Conservation (phyloP, 371 early-diverging fungal genomes). For the Phascolomyces articulosus region DNA sequence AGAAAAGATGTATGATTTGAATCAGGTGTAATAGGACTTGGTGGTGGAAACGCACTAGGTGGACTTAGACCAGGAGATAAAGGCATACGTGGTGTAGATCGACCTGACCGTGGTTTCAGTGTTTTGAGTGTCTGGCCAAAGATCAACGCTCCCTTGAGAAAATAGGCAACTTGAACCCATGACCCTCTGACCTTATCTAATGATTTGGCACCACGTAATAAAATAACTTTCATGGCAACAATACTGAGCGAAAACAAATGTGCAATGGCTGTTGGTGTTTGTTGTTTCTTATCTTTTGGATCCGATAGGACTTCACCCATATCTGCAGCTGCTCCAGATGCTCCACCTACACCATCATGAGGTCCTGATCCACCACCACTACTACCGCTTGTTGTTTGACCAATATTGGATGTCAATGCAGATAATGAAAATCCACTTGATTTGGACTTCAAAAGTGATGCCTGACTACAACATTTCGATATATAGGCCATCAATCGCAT, state of each 20-base stretch:
- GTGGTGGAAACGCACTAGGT: constrained; percentile 10
- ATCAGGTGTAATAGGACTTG: constrained; percentile 10
- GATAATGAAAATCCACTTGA: constrained; percentile 45
- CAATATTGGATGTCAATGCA: constrained; percentile 27
- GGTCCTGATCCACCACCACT: background rate
- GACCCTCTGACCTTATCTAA: constrained; percentile 46
- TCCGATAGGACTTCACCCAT: constrained; percentile 14
- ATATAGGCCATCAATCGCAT: constrained; percentile 39
- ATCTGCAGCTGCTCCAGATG: constrained; percentile 7
- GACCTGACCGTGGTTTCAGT: constrained; percentile 13
- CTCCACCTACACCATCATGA: too few species aligned
- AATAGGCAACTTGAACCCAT: constrained; percentile 47
- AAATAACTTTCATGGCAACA: constrained; percentile 57
- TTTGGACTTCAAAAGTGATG: constrained; percentile 35
- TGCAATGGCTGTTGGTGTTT: constrained; percentile 30
- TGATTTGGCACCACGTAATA: constrained; percentile 51
- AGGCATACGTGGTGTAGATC: constrained; percentile 19
- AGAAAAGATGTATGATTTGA: constrained; percentile 12
- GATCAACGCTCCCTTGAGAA: constrained; percentile 35
- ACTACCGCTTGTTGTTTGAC: constrained; percentile 2
- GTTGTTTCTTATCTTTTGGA: constrained; percentile 41
- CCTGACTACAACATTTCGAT: constrained; percentile 42
- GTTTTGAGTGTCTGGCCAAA: constrained; percentile 41
- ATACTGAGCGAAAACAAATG: constrained; percentile 49
- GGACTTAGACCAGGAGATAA: constrained; percentile 20